Evolutionary conservation across 345 rosid species (phyloP), one percentile per base, ranked within the genome.

Genomic region (Chamaenerion angustifolium): DNA sequence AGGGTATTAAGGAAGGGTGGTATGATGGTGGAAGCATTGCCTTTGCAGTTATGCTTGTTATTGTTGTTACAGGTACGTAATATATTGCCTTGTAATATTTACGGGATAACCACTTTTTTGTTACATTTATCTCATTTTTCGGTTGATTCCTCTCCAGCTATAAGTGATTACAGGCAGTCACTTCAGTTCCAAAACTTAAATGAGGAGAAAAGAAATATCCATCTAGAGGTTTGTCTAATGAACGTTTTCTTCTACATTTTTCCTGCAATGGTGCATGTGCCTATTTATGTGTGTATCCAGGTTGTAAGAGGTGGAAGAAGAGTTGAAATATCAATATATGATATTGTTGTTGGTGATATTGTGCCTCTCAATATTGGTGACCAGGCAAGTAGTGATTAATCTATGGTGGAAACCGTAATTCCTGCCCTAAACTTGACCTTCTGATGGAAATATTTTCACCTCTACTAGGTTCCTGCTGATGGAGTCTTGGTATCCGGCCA

Each of bases 11-110:
- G 67, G 72, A 74, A 72, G 98, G 98, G 55, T 92, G 98, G 98
- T 92, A 84, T 60, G 98, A 92, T 75, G 98, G 98, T 21, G 88
- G 79, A 41, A 92, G 98, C 83, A 92, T 92, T 56, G 79, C 83
- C 59, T 80, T 92, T 66, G 98, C 98, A 44, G 98, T 92, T 60
- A 53, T 82, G 50, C 88, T 92, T 55, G 98, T 92, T 65, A 80
- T 92, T 65, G 70, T 82, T 57, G 95, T 92, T 63, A 92, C 98
- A 74, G 98, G 98, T 92, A 59, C 51, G 37, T 31, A 31, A 1
- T 31, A 7, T 5, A 4, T 49, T 42, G n/a, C 27, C 16, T 56
- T 44, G 12, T 44, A 27, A 15, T 12, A 9, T 45, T 48, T 12
- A 6, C 17, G 40, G 51, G 44, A 12, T 35, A 5, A 46, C 15